Percentiles rank a stretch among this genome's conserved stretches.
These are phyloP conservation scores for Cinchona pubescens DNA, from an alignment of 257 asterid genomes.

Conservation along the genomic window DNA sequence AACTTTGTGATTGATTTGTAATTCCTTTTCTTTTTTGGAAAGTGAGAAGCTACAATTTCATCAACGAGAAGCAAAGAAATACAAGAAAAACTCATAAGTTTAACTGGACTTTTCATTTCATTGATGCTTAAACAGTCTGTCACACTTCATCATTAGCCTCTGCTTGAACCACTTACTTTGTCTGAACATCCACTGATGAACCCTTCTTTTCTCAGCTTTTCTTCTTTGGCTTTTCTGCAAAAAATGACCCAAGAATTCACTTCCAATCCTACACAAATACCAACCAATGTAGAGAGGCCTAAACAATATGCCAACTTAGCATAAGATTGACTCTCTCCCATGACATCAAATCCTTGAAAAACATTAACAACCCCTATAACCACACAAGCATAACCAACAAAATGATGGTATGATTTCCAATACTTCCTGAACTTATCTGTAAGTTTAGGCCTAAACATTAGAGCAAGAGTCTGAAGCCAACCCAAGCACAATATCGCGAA, in stretches of 20 bases:
- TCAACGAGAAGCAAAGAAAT: too few relatives aligned
- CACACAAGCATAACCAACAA: constrained; percentile 88
- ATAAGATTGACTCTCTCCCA: constrained; percentile 58
- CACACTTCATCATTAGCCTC: constrained; percentile 16
- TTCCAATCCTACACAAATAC: constrained; percentile 69
- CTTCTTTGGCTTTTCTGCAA: constrained; percentile 83
- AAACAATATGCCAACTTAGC: constrained; percentile 60
- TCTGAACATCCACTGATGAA: constrained; percentile 53
- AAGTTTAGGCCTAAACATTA: constrained; percentile 75
- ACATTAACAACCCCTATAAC: constrained; percentile 75
- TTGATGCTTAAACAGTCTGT: neutral
- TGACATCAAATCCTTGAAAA: constrained; percentile 73
- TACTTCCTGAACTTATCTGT: constrained; percentile 72
- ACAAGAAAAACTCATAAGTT: too few relatives aligned
- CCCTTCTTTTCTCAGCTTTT: constrained; percentile 77
- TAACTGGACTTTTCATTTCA: neutral
- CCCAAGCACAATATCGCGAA: constrained; percentile 67
- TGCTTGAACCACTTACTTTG: constrained; percentile 52
- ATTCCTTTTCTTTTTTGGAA: too few relatives aligned
- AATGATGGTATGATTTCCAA: constrained; percentile 94
- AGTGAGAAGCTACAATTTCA: too few relatives aligned
- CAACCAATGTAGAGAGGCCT: constrained; percentile 65
- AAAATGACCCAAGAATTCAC: constrained; percentile 92
- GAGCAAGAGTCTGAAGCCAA: constrained; percentile 81
- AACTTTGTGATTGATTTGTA: too few relatives aligned